phyloP scores from a whole-genome alignment of 2,329 filamentous ascomycete genomes.

The Tolypocladium cylindrosporum region DNA sequence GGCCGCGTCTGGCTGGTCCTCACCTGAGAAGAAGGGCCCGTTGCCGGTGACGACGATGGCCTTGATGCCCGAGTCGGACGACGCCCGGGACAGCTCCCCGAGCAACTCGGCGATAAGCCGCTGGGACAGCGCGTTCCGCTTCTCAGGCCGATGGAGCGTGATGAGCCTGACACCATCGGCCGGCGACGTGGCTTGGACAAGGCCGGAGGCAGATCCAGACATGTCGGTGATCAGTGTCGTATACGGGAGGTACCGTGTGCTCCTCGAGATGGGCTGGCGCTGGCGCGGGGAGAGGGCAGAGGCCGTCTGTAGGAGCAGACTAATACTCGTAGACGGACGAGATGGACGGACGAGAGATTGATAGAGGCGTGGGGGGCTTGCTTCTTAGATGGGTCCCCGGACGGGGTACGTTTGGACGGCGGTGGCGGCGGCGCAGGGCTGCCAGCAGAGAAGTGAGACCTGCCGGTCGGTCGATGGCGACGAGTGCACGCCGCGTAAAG shows the following conservation, averaged over 20 bases:
- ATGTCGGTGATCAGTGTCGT: slow-evolving; percentile 2
- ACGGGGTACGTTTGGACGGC: neutral
- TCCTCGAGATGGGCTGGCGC: neutral
- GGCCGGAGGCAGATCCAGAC: slow-evolving; percentile 5
- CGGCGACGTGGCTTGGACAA: slow-evolving; percentile 10
- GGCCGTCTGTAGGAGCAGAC: neutral
- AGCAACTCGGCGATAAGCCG: slow-evolving; percentile 37
- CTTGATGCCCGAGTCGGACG: slow-evolving; percentile 13
- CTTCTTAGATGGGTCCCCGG: neutral
- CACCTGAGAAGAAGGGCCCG: slow-evolving; percentile 13
- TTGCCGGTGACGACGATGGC: slow-evolving; percentile 27
- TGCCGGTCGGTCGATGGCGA: neutral
- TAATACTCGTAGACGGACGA: neutral
- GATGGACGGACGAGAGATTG: neutral
- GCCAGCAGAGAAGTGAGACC: neutral
- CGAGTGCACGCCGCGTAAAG: neutral
- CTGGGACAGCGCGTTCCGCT: slow-evolving; percentile 48
- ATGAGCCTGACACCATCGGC: slow-evolving; percentile 32
- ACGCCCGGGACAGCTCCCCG: slow-evolving; percentile 12
- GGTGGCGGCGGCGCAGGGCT: neutral
- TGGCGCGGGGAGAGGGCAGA: neutral
- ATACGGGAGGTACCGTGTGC: neutral
- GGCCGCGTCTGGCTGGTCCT: neutral
- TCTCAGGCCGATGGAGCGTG: slow-evolving; percentile 42
- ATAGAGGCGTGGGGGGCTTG: neutral